These are phyloP conservation scores for Globisporangium cylindrosporum DNA, from an alignment of 352 stramenopile genomes.

Conservation along the genomic window DNA sequence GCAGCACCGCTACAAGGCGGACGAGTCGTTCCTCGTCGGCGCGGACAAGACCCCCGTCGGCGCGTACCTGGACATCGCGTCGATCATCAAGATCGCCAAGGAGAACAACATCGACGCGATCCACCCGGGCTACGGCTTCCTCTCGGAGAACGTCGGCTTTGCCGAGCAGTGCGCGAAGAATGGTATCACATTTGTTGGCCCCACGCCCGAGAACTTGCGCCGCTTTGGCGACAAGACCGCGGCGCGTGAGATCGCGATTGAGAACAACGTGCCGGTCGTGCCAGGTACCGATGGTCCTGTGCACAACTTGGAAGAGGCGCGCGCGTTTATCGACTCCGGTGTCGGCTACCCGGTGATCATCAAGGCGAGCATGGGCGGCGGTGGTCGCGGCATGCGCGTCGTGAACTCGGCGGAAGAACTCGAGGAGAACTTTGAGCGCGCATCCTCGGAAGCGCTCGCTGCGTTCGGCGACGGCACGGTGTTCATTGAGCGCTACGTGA, in stretches of 20 bases:
- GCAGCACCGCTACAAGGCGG: slow-evolving; percentile 96
- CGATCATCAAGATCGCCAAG: slow-evolving; percentile 92
- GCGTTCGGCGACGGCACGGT: slow-evolving; percentile 94
- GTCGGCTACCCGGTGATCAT: slow-evolving; percentile 96
- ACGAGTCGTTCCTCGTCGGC: slow-evolving; percentile 94
- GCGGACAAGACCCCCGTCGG: slow-evolving; percentile 90
- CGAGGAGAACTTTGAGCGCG: slow-evolving; percentile 85
- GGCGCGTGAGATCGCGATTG: slow-evolving; percentile 86
- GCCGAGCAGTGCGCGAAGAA: slow-evolving; percentile 88
- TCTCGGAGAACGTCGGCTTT: slow-evolving; percentile 96
- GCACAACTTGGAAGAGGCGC: slow-evolving; percentile 83
- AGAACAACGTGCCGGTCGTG: slow-evolving; percentile 87
- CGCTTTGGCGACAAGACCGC: slow-evolving; percentile 90
- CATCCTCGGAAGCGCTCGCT: slow-evolving; percentile 82
- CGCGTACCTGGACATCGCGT: slow-evolving; percentile 95
- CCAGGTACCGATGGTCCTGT: slow-evolving; percentile 90
- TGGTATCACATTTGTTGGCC: slow-evolving; percentile 95
- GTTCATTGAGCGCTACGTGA: slow-evolving; percentile 96
- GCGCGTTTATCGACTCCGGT: slow-evolving; percentile 87
- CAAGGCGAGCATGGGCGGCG: slow-evolving; percentile 97
- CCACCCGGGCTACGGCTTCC: slow-evolving; percentile 97
- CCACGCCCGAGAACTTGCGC: slow-evolving; percentile 90
- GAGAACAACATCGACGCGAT: slow-evolving; percentile 93
- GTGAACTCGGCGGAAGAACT: slow-evolving; percentile 83
- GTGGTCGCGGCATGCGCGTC: slow-evolving; percentile 96